Percentiles rank a stretch among this genome's conserved stretches.
phyloP scores from a whole-genome alignment of 768 basidiomycete genomes.

The Boletus sp. region DNA sequence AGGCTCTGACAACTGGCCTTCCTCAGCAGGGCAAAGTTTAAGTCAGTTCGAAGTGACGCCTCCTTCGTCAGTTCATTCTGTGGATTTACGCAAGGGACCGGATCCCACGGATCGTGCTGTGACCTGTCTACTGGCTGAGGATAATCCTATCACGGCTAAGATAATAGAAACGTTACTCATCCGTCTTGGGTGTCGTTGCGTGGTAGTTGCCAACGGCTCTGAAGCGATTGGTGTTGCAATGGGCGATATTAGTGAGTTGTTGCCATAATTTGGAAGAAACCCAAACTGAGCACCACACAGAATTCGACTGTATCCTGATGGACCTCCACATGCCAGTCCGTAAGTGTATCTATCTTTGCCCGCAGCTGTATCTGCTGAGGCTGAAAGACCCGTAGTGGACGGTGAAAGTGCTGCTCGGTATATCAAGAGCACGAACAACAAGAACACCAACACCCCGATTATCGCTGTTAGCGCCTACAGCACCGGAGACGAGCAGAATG shows the following conservation, averaged over 20 bases:
- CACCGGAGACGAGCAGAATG: constrained; percentile 63
- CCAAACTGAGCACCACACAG: constrained; percentile 38
- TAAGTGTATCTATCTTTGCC: constrained; percentile 40
- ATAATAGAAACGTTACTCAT: constrained; percentile 94
- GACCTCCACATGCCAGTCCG: constrained; percentile 93
- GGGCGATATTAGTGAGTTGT: constrained; percentile 88
- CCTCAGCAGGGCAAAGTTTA: constrained; percentile 49
- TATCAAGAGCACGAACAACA: constrained; percentile 95
- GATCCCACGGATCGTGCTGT: constrained; percentile 86
- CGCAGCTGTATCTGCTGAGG: constrained; percentile 5
- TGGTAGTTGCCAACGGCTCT: constrained; percentile 94
- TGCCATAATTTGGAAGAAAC: background rate
- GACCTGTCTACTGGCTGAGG: constrained; percentile 92
- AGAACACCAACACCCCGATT: constrained; percentile 90
- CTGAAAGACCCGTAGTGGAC: constrained; percentile 53
- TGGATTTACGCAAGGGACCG: constrained; percentile 71
- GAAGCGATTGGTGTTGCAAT: constrained; percentile 97
- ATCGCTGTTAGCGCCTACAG: constrained; percentile 90
- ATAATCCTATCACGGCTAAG: constrained; percentile 97
- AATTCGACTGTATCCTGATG: constrained; percentile 95
- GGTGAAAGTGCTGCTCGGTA: constrained; percentile 96
- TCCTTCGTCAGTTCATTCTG: constrained; percentile 81
- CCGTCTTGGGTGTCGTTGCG: constrained; percentile 90
- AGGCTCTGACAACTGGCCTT: constrained; percentile 70
- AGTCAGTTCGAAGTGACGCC: constrained; percentile 63